phyloP scores from a whole-genome alignment of 805 yeast species.

The Ogataea glucozyma region DNA sequence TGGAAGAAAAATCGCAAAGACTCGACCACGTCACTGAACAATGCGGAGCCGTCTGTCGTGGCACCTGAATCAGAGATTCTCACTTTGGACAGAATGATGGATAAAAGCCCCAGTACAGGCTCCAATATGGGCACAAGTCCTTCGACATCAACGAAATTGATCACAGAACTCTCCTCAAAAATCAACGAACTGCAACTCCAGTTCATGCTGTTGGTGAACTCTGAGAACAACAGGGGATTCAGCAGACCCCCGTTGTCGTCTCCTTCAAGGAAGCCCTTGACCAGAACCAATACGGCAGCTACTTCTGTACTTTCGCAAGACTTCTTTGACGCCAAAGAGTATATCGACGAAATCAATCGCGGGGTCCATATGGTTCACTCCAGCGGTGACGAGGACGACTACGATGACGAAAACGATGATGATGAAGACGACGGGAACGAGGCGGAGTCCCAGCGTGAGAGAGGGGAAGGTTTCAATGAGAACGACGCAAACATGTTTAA shows the following conservation, averaged over 20 bases:
- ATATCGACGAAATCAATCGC: conserved; percentile 44
- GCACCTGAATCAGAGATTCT: conserved; percentile 7
- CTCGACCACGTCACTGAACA: neutral
- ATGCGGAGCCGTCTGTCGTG: neutral
- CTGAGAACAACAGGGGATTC: conserved; percentile 25
- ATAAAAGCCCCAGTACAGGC: conserved; percentile 6
- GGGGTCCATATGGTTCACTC: conserved; percentile 59
- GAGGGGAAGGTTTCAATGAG: conserved; percentile 16
- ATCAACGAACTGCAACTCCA: conserved; percentile 28
- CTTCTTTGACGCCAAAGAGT: conserved; percentile 71
- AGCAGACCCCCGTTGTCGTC: conserved; percentile 26
- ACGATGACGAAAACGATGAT: conserved; percentile 5
- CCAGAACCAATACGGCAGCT: conserved; percentile 30
- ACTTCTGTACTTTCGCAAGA: conserved; percentile 49
- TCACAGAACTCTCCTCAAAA: conserved; percentile 18
- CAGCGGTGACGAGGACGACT: conserved; percentile 28
- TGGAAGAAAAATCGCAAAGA: conserved; percentile 28
- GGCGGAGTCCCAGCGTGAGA: conserved; percentile 1
- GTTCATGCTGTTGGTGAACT: conserved; percentile 22
- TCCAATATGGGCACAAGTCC: neutral
- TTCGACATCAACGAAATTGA: conserved; percentile 7
- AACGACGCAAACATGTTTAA: conserved; percentile 6
- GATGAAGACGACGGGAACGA: conserved; percentile 15
- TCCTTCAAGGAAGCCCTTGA: conserved; percentile 26
- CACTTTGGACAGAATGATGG: conserved; percentile 2